These are phyloP conservation scores for Cutaneotrichosporon sp. DNA, from an alignment of 1,284 basidiomycete genomes.

Conservation along the genomic window DNA sequence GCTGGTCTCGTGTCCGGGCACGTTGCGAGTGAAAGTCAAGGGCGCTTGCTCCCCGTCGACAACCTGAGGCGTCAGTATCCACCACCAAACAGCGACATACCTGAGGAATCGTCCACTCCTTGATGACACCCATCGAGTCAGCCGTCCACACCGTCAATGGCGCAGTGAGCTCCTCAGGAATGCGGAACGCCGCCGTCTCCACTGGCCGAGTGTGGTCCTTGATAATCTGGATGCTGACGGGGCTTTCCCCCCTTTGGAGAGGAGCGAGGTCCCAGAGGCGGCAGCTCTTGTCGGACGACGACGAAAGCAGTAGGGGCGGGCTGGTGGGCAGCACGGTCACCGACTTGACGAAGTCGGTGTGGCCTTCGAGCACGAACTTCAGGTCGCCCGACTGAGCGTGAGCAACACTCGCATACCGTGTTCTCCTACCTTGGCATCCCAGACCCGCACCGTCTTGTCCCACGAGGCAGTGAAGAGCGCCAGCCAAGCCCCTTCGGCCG, in stretches of 20 bases:
- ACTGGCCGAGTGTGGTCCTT: conserved; percentile 37
- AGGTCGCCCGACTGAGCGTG: conserved; percentile 64
- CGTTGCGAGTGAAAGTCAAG: conserved; percentile 30
- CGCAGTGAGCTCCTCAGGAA: conserved; percentile 31
- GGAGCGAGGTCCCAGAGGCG: conserved; percentile 71
- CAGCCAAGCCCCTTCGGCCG: conserved; percentile 19
- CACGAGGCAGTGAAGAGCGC: conserved; percentile 79
- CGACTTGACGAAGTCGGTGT: conserved; percentile 83
- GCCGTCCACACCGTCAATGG: conserved; percentile 64
- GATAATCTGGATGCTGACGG: conserved; percentile 58
- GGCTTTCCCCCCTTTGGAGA: conserved; percentile 59
- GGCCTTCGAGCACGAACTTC: conserved; percentile 72
- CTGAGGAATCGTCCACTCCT: conserved; percentile 45
- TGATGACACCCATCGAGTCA: conserved; percentile 83
- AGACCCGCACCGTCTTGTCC: conserved; percentile 86
- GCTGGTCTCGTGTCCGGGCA: conserved; percentile 55
- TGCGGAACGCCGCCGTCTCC: conserved; percentile 47
- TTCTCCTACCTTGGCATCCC: conserved; percentile 68
- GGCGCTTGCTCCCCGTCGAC: conserved; percentile 32
- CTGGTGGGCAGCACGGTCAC: conserved; percentile 66
- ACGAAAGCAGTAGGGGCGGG: conserved; percentile 69
- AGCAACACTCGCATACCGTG: too few relatives aligned
- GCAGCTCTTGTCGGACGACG: conserved; percentile 86
- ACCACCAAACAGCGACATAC: conserved; percentile 13
- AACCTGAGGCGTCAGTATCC: conserved; percentile 5